Conservation (phyloP, 2,329 filamentous ascomycete species). For the Verticillium zaregamsianum region DNA sequence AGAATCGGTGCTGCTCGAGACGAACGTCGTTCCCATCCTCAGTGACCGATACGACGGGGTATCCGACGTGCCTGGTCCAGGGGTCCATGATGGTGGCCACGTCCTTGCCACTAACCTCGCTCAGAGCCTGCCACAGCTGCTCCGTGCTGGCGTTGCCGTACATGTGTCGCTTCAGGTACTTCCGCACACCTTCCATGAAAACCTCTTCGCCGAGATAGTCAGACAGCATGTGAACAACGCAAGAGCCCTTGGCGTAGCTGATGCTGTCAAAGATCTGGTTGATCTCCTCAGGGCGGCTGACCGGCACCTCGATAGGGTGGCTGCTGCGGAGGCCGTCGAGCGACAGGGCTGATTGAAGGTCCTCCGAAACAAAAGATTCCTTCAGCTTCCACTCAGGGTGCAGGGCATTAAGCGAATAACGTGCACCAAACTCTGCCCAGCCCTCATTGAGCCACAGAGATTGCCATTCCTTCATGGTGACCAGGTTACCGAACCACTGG, state of each 20-base stretch:
- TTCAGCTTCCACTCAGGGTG: conserved; percentile 99
- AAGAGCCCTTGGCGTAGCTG: conserved; percentile 95
- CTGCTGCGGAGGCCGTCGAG: conserved; percentile 91
- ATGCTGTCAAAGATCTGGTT: conserved; percentile 99
- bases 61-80: conserved; percentile 96
- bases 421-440: conserved; percentile 54
- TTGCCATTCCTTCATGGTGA: conserved; percentile 99
- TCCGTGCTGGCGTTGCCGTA: conserved; percentile 91
- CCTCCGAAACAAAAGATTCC: conserved; percentile 92
- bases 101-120: conserved; percentile 85
- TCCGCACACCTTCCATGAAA: conserved; percentile 87
- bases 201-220: conserved; percentile 89
- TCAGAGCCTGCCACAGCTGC: conserved; percentile 85
- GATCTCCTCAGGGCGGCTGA: conserved; percentile 92
- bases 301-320: conserved; percentile 93
- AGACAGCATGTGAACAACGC: conserved; percentile 94
- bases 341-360: conserved; percentile 79
- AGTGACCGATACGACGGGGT: conserved; percentile 83
- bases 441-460: conserved; percentile 95
- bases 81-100: conserved; percentile 88
- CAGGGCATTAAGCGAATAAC: conserved; percentile 85
- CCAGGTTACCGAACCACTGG: conserved; percentile 97
- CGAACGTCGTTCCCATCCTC: conserved; percentile 68
- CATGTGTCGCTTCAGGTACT: conserved; percentile 93
- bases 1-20: conserved; percentile 91